A percentile compares a stretch with the other conserved stretches of the same genome.
Evolutionary conservation across 495 filamentous ascomycete genomes (phyloP).

Genomic region (Neurospora discreta): DNA sequence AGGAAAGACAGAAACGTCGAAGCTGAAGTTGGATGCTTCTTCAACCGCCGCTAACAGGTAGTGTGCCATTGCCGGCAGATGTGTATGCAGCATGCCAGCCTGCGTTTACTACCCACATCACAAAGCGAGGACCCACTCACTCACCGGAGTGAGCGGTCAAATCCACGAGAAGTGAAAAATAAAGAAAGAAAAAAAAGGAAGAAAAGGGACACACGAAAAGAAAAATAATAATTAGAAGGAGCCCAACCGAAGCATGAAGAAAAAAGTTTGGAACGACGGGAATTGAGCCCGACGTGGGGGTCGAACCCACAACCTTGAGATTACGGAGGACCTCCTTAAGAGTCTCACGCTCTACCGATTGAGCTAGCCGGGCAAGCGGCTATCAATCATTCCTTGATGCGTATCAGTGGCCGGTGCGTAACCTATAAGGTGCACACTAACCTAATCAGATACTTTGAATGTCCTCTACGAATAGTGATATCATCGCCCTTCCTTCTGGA

Average conservation of each 20-base stretch:
- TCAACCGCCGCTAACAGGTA: too few species aligned
- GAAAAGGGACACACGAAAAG: not conserved
- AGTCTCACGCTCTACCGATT: constrained; percentile 69
- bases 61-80: too few species aligned
- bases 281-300: too few species aligned
- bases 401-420: rapidly evolving
- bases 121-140: not conserved
- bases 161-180: not conserved
- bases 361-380: constrained; percentile 41
- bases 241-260: too few species aligned
- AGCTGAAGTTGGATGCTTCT: too few species aligned
- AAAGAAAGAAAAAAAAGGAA: not conserved
- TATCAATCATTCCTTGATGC: not conserved
- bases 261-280: not conserved
- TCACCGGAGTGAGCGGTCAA: not conserved
- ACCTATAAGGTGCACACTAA: not conserved
- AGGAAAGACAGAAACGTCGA: not conserved
- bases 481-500: not conserved
- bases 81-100: too few species aligned
- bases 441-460: too few species aligned
- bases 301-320: not conserved
- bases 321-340: constrained; percentile 33
- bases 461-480: not conserved
- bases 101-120: too few species aligned
- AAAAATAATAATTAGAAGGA: not conserved